These are phyloP conservation scores for Aspergillus cristatus DNA, from an alignment of 495 filamentous ascomycete genomes.

Conservation along the genomic window DNA sequence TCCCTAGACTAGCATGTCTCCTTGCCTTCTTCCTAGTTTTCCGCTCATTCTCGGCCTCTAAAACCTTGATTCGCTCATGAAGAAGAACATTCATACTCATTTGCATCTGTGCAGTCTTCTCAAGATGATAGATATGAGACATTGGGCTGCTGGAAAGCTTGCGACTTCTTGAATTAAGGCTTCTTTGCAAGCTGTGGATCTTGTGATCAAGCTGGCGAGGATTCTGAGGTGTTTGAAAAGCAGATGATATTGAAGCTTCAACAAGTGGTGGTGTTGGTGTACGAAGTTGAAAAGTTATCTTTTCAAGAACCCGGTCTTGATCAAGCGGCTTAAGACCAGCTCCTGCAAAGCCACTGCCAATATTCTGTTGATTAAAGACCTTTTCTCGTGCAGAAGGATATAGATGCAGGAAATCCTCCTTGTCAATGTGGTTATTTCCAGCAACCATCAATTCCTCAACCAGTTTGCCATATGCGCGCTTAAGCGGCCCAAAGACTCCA, in stretches of 20 bases:
- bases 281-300: background rate
- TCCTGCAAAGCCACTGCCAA: conserved; percentile 4
- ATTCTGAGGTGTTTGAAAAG: conserved; percentile 3
- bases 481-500: no score
- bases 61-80: background rate
- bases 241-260: conserved; percentile 1
- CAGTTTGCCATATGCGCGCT: no score
- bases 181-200: background rate
- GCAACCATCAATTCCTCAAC: no score
- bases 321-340: conserved; percentile 5
- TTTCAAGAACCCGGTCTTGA: background rate
- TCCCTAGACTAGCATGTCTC: background rate
- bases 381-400: background rate
- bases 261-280: conserved; percentile 1
- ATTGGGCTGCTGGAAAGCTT: conserved; percentile 2
- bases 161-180: background rate
- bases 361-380: conserved; percentile 5
- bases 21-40: background rate
- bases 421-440: conserved; percentile 10
- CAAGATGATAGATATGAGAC: background rate
- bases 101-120: background rate
- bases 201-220: no score
- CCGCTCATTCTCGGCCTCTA: background rate
- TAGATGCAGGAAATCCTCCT: conserved; percentile 6
- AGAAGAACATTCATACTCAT: background rate